Base-by-base conservation (phyloP, 345 rosid species). In the Cardamine occulta region DNA sequence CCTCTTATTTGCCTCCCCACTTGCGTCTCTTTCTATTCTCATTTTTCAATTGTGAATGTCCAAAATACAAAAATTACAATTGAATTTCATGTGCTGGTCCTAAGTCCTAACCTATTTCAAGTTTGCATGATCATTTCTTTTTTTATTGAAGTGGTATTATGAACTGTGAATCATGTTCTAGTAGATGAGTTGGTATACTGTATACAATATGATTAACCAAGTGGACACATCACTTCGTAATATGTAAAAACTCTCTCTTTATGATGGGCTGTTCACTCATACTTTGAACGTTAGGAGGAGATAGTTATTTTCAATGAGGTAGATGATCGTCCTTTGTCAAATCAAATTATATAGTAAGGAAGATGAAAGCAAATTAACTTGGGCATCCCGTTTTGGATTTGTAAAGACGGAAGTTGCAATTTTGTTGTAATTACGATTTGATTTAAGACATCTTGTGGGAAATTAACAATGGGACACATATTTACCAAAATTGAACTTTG, bases 1-100 rank as follows among this genome's bases (percentile, higher is more conserved):
- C 18, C 62, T 48, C 68, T 75, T 48, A 67, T 67, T 67, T 58
- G 47, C 24, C 67, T 57, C 18, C 31, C 67, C 66, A 56, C 67
- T 39, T 17, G 5, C 23, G 26, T 5, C 74, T 45, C 44, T 11
- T 29, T 58, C 13, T 17, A 14, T 39, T 53, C 58, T 31, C 60
- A 51, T 40, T 28, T 75, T 62, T 52, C 47, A 57, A 26, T 53
- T 58, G 34, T 58, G 29, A 57, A 9, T 55, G 3, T 63, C 18
- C 39, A 28, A 8, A 6, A 19, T n/a, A 21, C 34, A 28, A 45
- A 70, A 52, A 2, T 8, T 23, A 34, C 26, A 13, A 44, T 23
- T 23, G 1, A 63, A 47, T 40, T 63, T 28, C 63, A 40, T 40
- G 32, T 29, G 8, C 62, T 71, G 29, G 19, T 56, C 74, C 63